These are phyloP conservation scores for Paspalum vaginatum DNA, from an alignment of 176 grass and related monocot species.

Conservation along the genomic window DNA sequence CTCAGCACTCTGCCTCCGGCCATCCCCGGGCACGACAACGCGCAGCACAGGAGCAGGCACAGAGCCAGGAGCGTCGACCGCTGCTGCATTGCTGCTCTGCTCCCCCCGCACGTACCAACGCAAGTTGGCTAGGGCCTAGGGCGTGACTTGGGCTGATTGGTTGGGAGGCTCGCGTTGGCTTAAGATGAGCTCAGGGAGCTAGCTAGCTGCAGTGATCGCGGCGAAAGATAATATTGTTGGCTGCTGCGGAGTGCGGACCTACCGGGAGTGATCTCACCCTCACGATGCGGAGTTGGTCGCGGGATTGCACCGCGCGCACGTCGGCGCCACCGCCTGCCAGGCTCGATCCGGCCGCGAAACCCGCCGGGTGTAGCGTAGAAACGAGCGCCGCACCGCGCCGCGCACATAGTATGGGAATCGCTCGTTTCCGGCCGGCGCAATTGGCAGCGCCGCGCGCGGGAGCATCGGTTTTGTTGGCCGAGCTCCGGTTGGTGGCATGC, in stretches of 20 bases:
- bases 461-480: no score
- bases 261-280: neutral
- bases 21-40: constrained; percentile 1
- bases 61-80: neutral
- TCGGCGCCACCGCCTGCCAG: constrained; percentile 8
- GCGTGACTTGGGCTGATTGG: neutral
- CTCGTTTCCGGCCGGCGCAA: neutral
- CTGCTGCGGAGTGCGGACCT: neutral
- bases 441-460: neutral
- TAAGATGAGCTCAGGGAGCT: neutral
- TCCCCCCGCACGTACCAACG: neutral
- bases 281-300: neutral
- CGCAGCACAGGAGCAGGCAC: neutral
- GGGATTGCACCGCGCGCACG: neutral
- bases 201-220: no score
- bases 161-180: neutral
- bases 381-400: no score
- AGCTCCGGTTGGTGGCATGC: neutral
- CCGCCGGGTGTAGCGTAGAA: neutral
- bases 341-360: neutral
- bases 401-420: neutral
- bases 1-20: neutral
- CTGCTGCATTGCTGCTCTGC: neutral
- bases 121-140: neutral
- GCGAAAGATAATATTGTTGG: neutral